Conservation (phyloP, 371 early-diverging fungal genomes). For the Batkoa obscura region DNA sequence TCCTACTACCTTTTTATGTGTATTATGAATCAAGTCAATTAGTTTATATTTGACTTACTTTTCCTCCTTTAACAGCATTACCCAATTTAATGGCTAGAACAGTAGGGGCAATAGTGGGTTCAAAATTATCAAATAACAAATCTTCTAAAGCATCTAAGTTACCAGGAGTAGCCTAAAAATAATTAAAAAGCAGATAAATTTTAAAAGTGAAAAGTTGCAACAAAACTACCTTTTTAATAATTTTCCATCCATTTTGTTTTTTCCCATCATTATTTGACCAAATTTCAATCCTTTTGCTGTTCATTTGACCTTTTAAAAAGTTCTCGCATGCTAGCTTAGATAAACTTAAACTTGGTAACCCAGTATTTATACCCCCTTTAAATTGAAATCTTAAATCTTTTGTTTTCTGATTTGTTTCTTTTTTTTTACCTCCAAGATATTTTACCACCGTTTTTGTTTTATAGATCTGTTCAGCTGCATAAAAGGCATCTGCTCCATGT, state of each 20-base stretch:
- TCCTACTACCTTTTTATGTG: conserved; percentile 40
- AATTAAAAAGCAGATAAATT: neutral
- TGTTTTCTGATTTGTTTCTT: neutral
- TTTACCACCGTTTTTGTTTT: conserved; percentile 81
- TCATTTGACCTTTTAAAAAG: conserved; percentile 59
- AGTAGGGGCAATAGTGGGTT: conserved; percentile 53
- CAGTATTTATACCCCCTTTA: conserved; percentile 27
- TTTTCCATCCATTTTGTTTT: conserved; percentile 2
- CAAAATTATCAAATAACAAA: conserved; percentile 48
- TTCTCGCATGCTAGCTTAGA: conserved; percentile 48
- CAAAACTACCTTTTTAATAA: neutral
- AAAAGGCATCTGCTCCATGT: conserved; percentile 75
- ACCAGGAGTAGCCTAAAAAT: conserved; percentile 68
- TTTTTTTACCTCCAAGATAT: conserved; percentile 54
- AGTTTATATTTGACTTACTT: neutral
- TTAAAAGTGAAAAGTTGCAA: neutral
- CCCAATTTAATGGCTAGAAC: conserved; percentile 55
- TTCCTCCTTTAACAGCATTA: conserved; percentile 17
- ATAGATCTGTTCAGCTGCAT: conserved; percentile 63
- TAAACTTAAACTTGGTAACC: conserved; percentile 58
- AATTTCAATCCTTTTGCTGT: conserved; percentile 52
- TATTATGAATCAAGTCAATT: neutral
- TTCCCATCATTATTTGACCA: conserved; percentile 40
- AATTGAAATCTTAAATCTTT: neutral
- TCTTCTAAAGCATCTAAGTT: conserved; percentile 82